A percentile compares a stretch with the other conserved stretches of the same genome.
Conservation (phyloP, 805 yeast species). For the Millerozyma miso region DNA sequence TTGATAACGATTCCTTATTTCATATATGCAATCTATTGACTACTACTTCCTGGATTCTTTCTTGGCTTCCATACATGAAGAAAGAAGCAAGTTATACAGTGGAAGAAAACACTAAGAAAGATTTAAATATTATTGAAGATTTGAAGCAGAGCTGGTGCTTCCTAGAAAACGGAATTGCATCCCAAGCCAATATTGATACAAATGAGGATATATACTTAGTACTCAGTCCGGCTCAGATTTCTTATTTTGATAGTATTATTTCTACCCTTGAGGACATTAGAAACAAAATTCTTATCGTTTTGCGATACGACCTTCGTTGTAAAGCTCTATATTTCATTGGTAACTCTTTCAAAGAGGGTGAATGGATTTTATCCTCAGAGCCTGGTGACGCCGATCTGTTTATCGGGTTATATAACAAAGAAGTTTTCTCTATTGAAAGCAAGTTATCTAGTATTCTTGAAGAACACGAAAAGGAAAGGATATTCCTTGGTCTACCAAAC, state of each 20-base stretch:
- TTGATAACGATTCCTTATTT: slow-evolving; percentile 50
- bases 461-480: slow-evolving; percentile 23
- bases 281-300: slow-evolving; percentile 38
- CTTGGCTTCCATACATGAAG: slow-evolving; percentile 57
- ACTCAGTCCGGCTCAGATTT: slow-evolving; percentile 24
- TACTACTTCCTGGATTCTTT: slow-evolving; percentile 52
- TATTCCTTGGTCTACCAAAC: slow-evolving; percentile 45
- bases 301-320: slow-evolving; percentile 56
- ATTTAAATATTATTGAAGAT: slow-evolving; percentile 25
- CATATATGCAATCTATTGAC: slow-evolving; percentile 50
- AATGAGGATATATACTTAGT: slow-evolving; percentile 29
- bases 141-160: slow-evolving; percentile 39
- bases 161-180: slow-evolving; percentile 34
- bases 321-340: slow-evolving; percentile 50
- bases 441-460: slow-evolving; percentile 34
- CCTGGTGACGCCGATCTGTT: slow-evolving; percentile 58
- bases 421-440: slow-evolving; percentile 44
- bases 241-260: slow-evolving; percentile 35
- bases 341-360: slow-evolving; percentile 43
- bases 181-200: slow-evolving; percentile 14
- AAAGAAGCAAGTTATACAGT: slow-evolving; percentile 33
- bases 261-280: slow-evolving; percentile 30
- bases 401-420: slow-evolving; percentile 49
- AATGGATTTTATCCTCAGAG: slow-evolving; percentile 49
- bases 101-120: slow-evolving; percentile 12